These are phyloP conservation scores for Asclepias syriaca DNA, from an alignment of 257 asterid genomes.

Conservation along the genomic window DNA sequence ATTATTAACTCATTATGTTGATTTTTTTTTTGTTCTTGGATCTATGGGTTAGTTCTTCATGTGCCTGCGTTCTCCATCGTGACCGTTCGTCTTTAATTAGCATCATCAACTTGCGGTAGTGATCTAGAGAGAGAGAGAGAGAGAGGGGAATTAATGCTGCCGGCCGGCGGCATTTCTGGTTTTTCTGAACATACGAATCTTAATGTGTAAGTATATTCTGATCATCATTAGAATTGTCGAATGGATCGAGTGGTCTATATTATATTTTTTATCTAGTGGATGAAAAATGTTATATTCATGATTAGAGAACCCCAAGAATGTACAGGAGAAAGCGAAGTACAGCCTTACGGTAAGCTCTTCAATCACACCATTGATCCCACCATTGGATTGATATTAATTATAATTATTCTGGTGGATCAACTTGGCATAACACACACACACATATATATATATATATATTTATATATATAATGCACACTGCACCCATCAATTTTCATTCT, in stretches of 20 bases:
- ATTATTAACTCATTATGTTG: constrained; percentile 33
- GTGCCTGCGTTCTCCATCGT: constrained; percentile 49
- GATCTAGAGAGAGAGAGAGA: neutral
- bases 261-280: neutral
- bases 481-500: too few relatives aligned
- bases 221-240: neutral
- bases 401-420: neutral
- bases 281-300: neutral
- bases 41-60: constrained; percentile 37
- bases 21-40: neutral
- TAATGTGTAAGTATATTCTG: neutral
- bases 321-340: constrained; percentile 1
- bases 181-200: neutral
- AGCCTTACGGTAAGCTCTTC: neutral
- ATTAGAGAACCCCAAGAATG: neutral
- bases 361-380: neutral
- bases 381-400: neutral
- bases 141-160: neutral
- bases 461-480: too few relatives aligned
- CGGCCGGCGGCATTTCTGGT: neutral
- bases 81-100: constrained; percentile 29
- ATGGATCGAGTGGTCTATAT: neutral
- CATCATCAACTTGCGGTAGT: neutral
- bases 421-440: neutral
- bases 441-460: too few relatives aligned